These are phyloP conservation scores for Cordyceps sp. DNA, from an alignment of 2,329 filamentous ascomycete genomes.

Conservation along the genomic window DNA sequence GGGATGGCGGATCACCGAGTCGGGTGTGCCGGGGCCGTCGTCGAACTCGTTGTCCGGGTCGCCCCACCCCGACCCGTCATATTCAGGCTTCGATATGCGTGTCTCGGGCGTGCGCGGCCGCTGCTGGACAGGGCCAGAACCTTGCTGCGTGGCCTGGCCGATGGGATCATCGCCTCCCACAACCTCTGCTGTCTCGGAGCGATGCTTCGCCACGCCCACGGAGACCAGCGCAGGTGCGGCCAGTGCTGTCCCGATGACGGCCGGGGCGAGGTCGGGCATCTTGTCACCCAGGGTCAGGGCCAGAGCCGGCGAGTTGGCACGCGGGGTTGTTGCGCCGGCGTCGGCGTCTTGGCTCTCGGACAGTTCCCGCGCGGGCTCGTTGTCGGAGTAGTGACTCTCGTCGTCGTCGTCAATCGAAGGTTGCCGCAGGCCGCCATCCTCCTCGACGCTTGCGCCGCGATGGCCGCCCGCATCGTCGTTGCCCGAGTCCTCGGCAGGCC, in stretches of 20 bases:
- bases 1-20: slow-evolving; percentile 76
- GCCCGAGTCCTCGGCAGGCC: slow-evolving; percentile 42
- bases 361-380: slow-evolving; percentile 8
- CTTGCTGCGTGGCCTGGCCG: no score
- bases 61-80: slow-evolving; percentile 46
- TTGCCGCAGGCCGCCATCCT: slow-evolving; percentile 24
- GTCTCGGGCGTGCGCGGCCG: slow-evolving; percentile 32
- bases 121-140: no score
- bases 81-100: slow-evolving; percentile 39
- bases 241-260: neutral
- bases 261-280: slow-evolving; percentile 19
- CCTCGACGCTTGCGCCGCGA: slow-evolving; percentile 35
- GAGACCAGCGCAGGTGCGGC: no score
- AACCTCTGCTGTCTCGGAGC: neutral
- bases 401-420: slow-evolving; percentile 25
- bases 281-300: slow-evolving; percentile 1
- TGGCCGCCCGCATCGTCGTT: slow-evolving; percentile 52
- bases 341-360: slow-evolving; percentile 8
- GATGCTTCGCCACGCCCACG: neutral
- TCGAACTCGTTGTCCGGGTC: slow-evolving; percentile 35
- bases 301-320: slow-evolving; percentile 17
- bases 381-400: slow-evolving; percentile 19
- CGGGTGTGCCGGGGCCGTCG: slow-evolving; percentile 57
- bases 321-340: slow-evolving; percentile 35
- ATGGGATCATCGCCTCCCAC: neutral